phyloP scores from a whole-genome alignment of 2,329 filamentous ascomycete species.

The Aureobasidium sp. region DNA sequence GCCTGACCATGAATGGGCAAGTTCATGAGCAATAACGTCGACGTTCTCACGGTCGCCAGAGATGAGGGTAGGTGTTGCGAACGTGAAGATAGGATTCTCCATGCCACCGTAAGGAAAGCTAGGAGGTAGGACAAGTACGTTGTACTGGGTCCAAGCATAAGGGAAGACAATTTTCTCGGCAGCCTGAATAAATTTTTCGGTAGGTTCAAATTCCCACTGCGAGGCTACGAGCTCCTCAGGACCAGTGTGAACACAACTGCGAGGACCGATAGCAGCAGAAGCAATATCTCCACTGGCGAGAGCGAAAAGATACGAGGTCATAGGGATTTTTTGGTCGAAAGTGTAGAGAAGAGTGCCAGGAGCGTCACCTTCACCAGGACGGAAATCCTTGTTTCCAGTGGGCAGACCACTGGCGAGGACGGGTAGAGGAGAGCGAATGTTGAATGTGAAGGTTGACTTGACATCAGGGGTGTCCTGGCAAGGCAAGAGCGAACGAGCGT shows the following conservation, averaged over 20 bases:
- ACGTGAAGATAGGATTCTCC: conserved; percentile 90
- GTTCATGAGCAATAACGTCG: conserved; percentile 94
- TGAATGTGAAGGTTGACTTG: conserved; percentile 95
- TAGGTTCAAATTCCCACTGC: conserved; percentile 95
- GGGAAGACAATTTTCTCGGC: conserved; percentile 86
- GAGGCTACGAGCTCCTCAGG: conserved; percentile 87
- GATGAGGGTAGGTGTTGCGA: conserved; percentile 94
- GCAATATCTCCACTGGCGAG: conserved; percentile 86
- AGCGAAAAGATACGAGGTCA: conserved; percentile 96
- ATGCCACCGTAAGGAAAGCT: conserved; percentile 88
- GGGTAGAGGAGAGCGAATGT: conserved; percentile 84
- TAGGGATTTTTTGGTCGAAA: conserved; percentile 92
- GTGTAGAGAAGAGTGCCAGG: conserved; percentile 72
- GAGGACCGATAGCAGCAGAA: conserved; percentile 85
- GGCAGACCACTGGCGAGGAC: conserved; percentile 92
- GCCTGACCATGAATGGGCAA: conserved; percentile 84
- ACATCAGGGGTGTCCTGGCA: conserved; percentile 98
- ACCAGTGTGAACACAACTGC: conserved; percentile 86
- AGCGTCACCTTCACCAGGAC: conserved; percentile 59
- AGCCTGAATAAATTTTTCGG: conserved; percentile 90
- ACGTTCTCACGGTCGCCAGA: conserved; percentile 87
- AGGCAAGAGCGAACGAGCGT: conserved; percentile 92
- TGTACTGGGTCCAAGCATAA: conserved; percentile 96
- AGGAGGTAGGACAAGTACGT: conserved; percentile 88
- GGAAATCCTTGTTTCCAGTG: conserved; percentile 56